Conservation (phyloP, 306 rosid species). For the Casuarina cunninghamiana region DNA sequence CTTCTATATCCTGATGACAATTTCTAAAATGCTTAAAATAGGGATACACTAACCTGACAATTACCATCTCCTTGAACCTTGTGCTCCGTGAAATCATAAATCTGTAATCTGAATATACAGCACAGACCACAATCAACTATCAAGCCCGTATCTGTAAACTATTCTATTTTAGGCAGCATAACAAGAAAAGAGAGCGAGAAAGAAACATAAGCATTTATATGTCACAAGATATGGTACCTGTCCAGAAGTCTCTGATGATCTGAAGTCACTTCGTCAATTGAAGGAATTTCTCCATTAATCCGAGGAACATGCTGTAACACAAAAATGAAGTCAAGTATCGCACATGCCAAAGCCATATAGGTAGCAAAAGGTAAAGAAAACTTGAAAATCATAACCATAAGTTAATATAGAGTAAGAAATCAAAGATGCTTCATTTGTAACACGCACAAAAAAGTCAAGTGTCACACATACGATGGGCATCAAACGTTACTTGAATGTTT, state of each 20-base stretch:
- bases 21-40: constrained; percentile 1
- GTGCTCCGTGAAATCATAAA: constrained; percentile 63
- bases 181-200: not conserved
- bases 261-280: constrained; percentile 81
- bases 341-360: constrained; percentile 7
- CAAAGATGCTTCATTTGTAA: constrained; percentile 20
- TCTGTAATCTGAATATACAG: constrained; percentile 56
- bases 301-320: constrained; percentile 79
- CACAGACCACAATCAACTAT: not conserved
- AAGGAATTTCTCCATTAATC: constrained; percentile 92
- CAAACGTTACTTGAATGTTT: constrained; percentile 20
- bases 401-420: no score
- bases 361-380: not conserved
- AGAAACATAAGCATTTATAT: not conserved
- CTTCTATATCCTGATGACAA: constrained; percentile 13
- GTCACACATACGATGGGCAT: not conserved
- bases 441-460: constrained; percentile 7
- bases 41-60: constrained; percentile 67
- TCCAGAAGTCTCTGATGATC: constrained; percentile 88
- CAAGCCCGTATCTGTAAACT: constrained; percentile 8
- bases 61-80: constrained; percentile 86
- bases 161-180: constrained; percentile 8
- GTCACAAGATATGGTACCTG: constrained; percentile 49
- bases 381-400: no score
- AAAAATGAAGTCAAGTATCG: not conserved